Conservation (phyloP, 257 asterid genomes). For the Hygrophila difformis region DNA sequence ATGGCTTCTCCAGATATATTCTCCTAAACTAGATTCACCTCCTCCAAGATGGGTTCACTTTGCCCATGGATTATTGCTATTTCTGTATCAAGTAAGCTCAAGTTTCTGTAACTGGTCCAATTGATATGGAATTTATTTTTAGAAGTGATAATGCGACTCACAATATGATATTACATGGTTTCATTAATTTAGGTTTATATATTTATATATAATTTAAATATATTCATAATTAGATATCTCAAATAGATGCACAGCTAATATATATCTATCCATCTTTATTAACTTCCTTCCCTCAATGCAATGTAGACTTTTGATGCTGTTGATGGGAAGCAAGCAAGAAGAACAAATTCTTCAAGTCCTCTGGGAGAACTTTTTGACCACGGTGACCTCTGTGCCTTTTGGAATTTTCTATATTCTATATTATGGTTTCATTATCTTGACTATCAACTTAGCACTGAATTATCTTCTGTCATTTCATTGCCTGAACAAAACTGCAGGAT, state of each 20-base stretch:
- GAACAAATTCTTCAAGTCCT: slow-evolving; percentile 98
- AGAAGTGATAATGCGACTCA: no score
- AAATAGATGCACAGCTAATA: no score
- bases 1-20: slow-evolving; percentile 56
- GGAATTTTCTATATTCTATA: slow-evolving; percentile 2
- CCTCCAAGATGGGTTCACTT: slow-evolving; percentile 99
- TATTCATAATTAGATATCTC: no score
- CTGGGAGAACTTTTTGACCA: slow-evolving; percentile 99
- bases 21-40: slow-evolving; percentile 88
- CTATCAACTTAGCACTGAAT: no score
- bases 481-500: slow-evolving; percentile 48
- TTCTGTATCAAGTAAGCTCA: slow-evolving; percentile 74
- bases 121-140: no score
- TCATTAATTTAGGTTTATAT: no score
- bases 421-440: neutral
- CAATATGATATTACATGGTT: no score
- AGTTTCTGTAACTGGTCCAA: neutral
- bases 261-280: no score
- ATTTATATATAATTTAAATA: no score
- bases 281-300: slow-evolving; percentile 12
- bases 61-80: slow-evolving; percentile 88
- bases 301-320: slow-evolving; percentile 94
- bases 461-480: slow-evolving; percentile 13
- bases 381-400: slow-evolving; percentile 36
- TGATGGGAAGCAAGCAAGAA: slow-evolving; percentile 91